phyloP scores from a whole-genome alignment of 345 rosid genomes.

The Carallia pectinifolia region DNA sequence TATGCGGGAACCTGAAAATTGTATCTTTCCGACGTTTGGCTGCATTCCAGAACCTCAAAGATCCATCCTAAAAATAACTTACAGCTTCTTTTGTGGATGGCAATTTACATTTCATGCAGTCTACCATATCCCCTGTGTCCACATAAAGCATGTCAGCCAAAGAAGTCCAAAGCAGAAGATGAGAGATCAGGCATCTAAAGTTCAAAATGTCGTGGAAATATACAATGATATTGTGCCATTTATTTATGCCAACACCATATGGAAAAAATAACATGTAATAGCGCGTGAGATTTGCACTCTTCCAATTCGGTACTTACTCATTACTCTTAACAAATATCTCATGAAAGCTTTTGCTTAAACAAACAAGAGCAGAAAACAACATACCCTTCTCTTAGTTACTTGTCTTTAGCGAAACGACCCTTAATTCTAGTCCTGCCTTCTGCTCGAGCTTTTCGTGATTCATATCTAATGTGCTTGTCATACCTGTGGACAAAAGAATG shows the following conservation, averaged over 20 bases:
- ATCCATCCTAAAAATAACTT: constrained; percentile 8
- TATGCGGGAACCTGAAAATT: neutral
- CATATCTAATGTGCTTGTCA: constrained; percentile 80
- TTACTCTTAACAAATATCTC: too few species aligned
- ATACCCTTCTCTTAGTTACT: constrained; percentile 28
- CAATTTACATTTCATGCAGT: too few species aligned
- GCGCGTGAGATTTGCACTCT: too few species aligned
- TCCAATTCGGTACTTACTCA: neutral
- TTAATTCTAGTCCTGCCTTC: constrained; percentile 79
- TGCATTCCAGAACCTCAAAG: neutral
- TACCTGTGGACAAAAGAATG: constrained; percentile 42
- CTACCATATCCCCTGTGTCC: too few species aligned
- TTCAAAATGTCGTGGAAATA: too few species aligned
- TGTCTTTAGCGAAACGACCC: constrained; percentile 84
- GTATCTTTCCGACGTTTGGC: neutral
- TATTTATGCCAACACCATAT: neutral
- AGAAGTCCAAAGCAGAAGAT: too few species aligned
- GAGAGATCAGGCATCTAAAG: neutral
- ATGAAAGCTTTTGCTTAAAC: neutral
- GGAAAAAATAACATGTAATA: neutral
- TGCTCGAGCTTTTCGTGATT: constrained; percentile 79
- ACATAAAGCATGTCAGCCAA: too few species aligned
- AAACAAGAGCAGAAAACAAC: neutral
- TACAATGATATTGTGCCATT: too few species aligned
- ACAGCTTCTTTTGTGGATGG: neutral